These are phyloP conservation scores for Aureobasidium sp. DNA, from an alignment of 2,329 filamentous ascomycete species.

Conservation along the genomic window DNA sequence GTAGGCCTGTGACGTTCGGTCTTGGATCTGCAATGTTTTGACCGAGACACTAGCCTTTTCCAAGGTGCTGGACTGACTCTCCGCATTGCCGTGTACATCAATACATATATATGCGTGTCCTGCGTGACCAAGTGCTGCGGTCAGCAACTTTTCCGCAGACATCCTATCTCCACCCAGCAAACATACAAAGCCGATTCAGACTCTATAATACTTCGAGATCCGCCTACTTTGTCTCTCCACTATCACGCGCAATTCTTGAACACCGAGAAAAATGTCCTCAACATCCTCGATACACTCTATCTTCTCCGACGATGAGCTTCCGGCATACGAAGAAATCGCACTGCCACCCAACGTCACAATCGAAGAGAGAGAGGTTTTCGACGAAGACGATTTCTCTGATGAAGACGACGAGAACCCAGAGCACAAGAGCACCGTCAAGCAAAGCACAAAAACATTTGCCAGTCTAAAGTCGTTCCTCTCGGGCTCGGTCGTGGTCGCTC, in stretches of 20 bases:
- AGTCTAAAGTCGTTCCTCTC: slow-evolving; percentile 14
- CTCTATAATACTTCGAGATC: background rate
- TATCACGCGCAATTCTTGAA: background rate
- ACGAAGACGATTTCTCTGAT: slow-evolving; percentile 10
- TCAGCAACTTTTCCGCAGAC: slow-evolving; percentile 2
- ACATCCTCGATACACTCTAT: background rate
- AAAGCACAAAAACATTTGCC: slow-evolving; percentile 1
- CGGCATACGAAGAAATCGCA: slow-evolving; percentile 4
- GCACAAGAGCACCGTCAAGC: background rate
- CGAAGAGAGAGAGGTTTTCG: slow-evolving; percentile 2
- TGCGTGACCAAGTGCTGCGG: slow-evolving; percentile 4
- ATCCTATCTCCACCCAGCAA: background rate
- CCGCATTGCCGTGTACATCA: slow-evolving; percentile 3
- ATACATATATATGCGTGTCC: slow-evolving; percentile 3
- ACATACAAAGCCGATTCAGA: background rate
- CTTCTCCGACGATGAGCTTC: slow-evolving; percentile 1
- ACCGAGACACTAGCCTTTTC: slow-evolving; percentile 5
- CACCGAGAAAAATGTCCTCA: slow-evolving; percentile 7
- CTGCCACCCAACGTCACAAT: background rate
- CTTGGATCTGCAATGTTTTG: slow-evolving; percentile 8
- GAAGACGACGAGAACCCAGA: background rate
- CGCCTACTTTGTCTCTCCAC: background rate
- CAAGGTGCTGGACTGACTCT: slow-evolving; percentile 5
- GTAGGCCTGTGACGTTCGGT: slow-evolving; percentile 3
- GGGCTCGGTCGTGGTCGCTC: background rate